Conservation (phyloP, 805 yeast species). For the Candida sonorensis region DNA sequence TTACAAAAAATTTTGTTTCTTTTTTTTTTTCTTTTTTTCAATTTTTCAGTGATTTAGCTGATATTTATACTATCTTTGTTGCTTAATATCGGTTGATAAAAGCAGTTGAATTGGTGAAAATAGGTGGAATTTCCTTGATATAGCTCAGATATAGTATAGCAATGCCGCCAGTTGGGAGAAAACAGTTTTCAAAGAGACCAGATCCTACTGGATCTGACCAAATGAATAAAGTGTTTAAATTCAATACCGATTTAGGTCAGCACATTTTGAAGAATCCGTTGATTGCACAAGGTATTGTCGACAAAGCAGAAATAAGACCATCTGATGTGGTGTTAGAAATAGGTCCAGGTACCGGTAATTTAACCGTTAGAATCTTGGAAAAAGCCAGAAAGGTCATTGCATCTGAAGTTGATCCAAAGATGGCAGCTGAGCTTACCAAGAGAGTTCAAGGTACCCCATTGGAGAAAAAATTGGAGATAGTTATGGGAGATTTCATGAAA, state of each 20-base stretch:
- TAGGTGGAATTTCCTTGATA: too few relatives aligned
- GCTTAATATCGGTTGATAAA: too few relatives aligned
- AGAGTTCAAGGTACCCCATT: slow-evolving; percentile 96
- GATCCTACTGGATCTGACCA: slow-evolving; percentile 61
- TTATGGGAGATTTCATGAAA: slow-evolving; percentile 94
- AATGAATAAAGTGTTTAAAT: slow-evolving; percentile 82
- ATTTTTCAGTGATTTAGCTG: too few relatives aligned
- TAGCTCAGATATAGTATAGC: too few relatives aligned
- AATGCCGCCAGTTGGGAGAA: slow-evolving; percentile 62
- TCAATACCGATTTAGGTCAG: slow-evolving; percentile 95
- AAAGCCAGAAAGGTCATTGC: slow-evolving; percentile 93
- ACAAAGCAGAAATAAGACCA: slow-evolving; percentile 88
- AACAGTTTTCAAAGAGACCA: slow-evolving; percentile 49
- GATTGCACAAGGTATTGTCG: slow-evolving; percentile 97
- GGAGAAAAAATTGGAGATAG: slow-evolving; percentile 83
- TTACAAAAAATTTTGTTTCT: too few relatives aligned
- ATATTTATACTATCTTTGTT: too few relatives aligned
- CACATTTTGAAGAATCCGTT: slow-evolving; percentile 94
- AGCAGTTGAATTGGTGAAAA: too few relatives aligned
- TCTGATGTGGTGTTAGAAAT: slow-evolving; percentile 92
- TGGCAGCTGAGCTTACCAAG: slow-evolving; percentile 98
- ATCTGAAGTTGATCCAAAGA: slow-evolving; percentile 98
- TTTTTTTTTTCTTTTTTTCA: too few relatives aligned
- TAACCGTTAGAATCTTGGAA: slow-evolving; percentile 87
- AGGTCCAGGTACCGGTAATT: slow-evolving; percentile 98